These are phyloP conservation scores for Tulasnella sp. DNA, from an alignment of 768 basidiomycete genomes.

Conservation along the genomic window DNA sequence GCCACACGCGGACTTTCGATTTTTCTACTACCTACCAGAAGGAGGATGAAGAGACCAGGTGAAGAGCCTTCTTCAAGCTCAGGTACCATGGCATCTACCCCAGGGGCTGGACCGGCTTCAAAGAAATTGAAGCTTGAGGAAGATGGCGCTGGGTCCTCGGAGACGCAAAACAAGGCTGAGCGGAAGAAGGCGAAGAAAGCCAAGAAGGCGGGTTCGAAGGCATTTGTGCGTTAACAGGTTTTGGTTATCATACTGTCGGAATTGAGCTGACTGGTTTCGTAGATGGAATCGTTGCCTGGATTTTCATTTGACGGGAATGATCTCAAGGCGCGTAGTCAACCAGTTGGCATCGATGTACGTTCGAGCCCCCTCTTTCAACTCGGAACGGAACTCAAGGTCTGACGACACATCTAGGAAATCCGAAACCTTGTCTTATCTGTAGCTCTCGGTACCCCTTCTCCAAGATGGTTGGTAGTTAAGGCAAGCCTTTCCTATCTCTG, in stretches of 20 bases:
- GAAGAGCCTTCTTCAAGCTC: background rate
- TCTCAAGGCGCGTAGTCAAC: conserved; percentile 16
- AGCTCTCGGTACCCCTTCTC: conserved; percentile 74
- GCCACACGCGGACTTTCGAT: conserved; percentile 1
- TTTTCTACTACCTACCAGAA: conserved; percentile 5
- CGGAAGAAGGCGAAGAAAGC: conserved; percentile 68
- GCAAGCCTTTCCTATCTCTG: conserved; percentile 43
- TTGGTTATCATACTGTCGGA: background rate
- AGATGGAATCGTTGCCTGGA: background rate
- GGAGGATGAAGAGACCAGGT: conserved; percentile 9
- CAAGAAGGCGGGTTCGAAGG: conserved; percentile 56
- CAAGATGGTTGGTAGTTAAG: conserved; percentile 81
- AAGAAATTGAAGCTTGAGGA: conserved; percentile 26
- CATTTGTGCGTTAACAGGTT: conserved; percentile 58
- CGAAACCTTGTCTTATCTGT: conserved; percentile 83
- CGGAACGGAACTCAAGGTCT: background rate
- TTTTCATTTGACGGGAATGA: conserved; percentile 12
- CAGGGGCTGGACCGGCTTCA: conserved; percentile 9
- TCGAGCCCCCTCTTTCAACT: background rate
- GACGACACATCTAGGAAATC: conserved; percentile 59
- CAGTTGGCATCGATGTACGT: conserved; percentile 23
- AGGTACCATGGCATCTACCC: background rate
- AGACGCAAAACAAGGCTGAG: conserved; percentile 50
- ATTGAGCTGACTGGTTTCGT: background rate
- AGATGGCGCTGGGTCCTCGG: background rate